Conservation (phyloP, 2,329 filamentous ascomycete species). For the Zymoseptoria tritici region DNA sequence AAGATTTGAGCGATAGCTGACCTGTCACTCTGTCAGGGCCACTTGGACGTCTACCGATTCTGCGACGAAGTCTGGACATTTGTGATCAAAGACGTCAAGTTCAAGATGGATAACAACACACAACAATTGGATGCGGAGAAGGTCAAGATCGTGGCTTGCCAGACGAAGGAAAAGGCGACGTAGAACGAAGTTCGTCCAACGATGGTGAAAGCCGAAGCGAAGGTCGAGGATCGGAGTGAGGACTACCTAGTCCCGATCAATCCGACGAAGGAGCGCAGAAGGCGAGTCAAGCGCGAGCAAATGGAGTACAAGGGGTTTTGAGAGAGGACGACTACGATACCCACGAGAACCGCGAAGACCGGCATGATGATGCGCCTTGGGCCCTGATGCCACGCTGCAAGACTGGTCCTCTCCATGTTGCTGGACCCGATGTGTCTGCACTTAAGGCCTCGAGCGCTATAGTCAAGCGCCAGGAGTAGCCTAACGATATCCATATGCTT, state of each 20-base stretch:
- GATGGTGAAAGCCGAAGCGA: neutral
- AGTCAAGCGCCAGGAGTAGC: neutral
- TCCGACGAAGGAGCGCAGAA: neutral
- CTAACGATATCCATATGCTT: neutral
- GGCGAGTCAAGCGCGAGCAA: neutral
- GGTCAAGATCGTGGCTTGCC: slow-evolving; percentile 98
- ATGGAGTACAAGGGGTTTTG: neutral
- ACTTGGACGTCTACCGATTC: slow-evolving; percentile 96
- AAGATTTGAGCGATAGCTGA: neutral
- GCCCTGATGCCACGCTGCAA: neutral
- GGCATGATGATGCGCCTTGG: neutral
- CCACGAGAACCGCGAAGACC: neutral
- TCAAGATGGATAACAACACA: slow-evolving; percentile 77
- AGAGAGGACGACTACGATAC: neutral
- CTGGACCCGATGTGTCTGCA: neutral
- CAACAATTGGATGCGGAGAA: slow-evolving; percentile 71
- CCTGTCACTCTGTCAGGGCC: slow-evolving; percentile 54
- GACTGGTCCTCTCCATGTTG: neutral
- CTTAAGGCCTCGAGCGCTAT: neutral
- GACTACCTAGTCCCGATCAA: neutral
- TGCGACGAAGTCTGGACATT: slow-evolving; percentile 99
- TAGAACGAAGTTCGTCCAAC: slow-evolving; percentile 2
- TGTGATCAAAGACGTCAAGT: slow-evolving; percentile 96
- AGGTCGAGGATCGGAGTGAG: neutral
- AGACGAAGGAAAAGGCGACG: slow-evolving; percentile 67